Evolutionary conservation across 2,329 filamentous ascomycete species (phyloP).

Genomic region (Aspergillus ochraceoroseus): DNA sequence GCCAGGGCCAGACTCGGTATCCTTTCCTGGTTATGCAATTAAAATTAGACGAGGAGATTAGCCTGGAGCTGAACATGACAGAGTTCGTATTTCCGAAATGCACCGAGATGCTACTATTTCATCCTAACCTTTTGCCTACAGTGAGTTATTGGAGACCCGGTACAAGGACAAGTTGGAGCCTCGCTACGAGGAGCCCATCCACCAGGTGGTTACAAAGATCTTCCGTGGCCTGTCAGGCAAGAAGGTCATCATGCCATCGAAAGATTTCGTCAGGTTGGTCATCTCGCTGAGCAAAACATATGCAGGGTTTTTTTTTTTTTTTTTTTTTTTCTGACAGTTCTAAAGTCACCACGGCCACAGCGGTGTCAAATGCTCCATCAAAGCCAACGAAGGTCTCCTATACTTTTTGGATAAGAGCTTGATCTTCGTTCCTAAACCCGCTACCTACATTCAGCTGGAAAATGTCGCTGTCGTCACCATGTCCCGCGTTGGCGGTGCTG

Average conservation of each 20-base stretch:
- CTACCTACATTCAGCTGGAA: constrained; percentile 94
- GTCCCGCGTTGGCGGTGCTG: constrained; percentile 87
- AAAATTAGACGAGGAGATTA: constrained; percentile 95
- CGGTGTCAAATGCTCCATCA: constrained; percentile 99
- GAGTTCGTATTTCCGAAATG: constrained; percentile 48
- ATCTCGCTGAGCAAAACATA: background rate
- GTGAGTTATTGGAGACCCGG: constrained; percentile 70
- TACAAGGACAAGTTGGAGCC: constrained; percentile 86
- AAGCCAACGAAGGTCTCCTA: constrained; percentile 94
- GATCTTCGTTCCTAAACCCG: constrained; percentile 98
- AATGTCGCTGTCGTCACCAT: constrained; percentile 89
- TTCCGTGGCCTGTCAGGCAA: constrained; percentile 93
- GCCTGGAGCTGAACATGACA: constrained; percentile 91
- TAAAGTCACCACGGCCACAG: constrained; percentile 77
- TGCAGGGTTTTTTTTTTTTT: no score
- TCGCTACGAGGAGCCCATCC: constrained; percentile 89
- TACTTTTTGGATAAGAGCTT: constrained; percentile 98
- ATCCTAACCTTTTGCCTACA: constrained; percentile 21
- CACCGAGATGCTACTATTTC: background rate
- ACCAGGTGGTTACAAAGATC: constrained; percentile 89
- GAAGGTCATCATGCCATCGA: constrained; percentile 88
- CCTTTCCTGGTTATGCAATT: constrained; percentile 99
- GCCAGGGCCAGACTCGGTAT: constrained; percentile 95
- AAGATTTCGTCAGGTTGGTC: constrained; percentile 74
- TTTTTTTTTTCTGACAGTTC: constrained; percentile 5